Percentiles rank a stretch among this genome's conserved stretches.
Evolutionary conservation across 148 eudicot species (phyloP).

Genomic region (Polygonum maritimum): DNA sequence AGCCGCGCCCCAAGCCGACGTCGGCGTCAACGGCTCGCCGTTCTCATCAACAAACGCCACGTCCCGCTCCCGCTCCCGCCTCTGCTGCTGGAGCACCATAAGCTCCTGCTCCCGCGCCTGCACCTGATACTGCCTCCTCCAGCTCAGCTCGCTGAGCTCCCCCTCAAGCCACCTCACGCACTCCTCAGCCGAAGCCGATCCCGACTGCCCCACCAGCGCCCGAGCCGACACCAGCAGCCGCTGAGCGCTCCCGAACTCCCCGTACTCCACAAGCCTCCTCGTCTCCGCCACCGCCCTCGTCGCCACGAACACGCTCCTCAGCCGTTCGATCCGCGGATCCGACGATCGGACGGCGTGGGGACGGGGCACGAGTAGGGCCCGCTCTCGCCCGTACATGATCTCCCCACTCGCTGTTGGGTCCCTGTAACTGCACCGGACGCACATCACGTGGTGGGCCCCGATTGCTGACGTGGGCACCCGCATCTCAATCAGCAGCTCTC

Average conservation of each 20-base stretch:
- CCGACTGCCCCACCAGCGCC: constrained; percentile 49
- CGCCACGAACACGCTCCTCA: constrained; percentile 51
- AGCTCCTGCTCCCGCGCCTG: constrained; percentile 20
- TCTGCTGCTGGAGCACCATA: constrained; percentile 14
- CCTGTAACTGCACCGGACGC: constrained; percentile 50
- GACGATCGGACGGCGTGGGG: constrained; percentile 65
- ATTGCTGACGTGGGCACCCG: constrained; percentile 45
- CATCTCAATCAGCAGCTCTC: constrained; percentile 59
- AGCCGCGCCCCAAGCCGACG: constrained; percentile 97
- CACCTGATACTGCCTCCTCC: constrained; percentile 31
- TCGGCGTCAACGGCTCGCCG: constrained; percentile 74
- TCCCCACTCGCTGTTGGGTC: constrained; percentile 54
- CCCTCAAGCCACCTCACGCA: constrained; percentile 43
- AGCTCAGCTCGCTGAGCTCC: constrained; percentile 51
- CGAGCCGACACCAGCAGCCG: constrained; percentile 60
- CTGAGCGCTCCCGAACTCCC: constrained; percentile 54
- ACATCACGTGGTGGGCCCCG: constrained; percentile 55
- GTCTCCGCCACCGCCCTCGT: constrained; percentile 87
- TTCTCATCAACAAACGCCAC: constrained; percentile 43
- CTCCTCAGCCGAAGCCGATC: constrained; percentile 36
- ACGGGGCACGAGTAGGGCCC: constrained; percentile 43
- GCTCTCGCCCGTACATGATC: constrained; percentile 39
- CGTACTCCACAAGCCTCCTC: constrained; percentile 39
- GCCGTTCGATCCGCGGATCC: constrained; percentile 44
- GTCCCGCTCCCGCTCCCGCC: constrained; percentile 6